A percentile compares a stretch with the other conserved stretches of the same genome.
Evolutionary conservation across 441 rosid genomes (phyloP).

Genomic region (Populus hybrid): DNA sequence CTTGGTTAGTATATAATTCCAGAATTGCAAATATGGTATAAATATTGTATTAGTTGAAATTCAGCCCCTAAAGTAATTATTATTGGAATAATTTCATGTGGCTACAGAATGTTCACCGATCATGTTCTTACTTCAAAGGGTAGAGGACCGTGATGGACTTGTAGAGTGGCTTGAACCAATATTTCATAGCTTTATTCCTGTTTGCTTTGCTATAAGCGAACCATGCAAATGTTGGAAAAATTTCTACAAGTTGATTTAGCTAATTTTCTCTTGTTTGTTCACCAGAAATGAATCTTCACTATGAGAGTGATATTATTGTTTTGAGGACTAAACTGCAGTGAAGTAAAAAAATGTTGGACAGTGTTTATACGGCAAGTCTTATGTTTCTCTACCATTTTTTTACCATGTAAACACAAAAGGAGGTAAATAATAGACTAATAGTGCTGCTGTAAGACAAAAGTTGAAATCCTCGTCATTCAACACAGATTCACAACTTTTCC

Average conservation of each 20-base stretch:
- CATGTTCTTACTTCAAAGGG: not conserved
- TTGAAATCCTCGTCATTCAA: not conserved
- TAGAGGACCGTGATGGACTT: not conserved
- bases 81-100: not conserved
- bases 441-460: not conserved
- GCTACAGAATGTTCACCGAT: not conserved
- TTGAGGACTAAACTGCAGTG: not conserved
- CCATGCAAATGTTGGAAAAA: not conserved
- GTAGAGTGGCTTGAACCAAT: not conserved
- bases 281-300: not conserved
- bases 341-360: not conserved
- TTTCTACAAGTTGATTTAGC: not conserved
- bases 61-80: not conserved
- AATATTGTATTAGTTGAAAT: not conserved
- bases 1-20: not conserved
- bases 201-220: not conserved
- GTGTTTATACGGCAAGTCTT: not conserved
- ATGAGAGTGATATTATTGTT: not conserved
- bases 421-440: not conserved
- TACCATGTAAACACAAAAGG: not conserved
- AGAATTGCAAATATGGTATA: not conserved
- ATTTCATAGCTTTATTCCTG: not conserved
- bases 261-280: not conserved
- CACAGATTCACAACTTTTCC: not conserved
- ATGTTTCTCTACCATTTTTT: too few relatives aligned